These are phyloP conservation scores for Mortierella sp. DNA, from an alignment of 371 early-diverging fungal genomes.

Conservation along the genomic window DNA sequence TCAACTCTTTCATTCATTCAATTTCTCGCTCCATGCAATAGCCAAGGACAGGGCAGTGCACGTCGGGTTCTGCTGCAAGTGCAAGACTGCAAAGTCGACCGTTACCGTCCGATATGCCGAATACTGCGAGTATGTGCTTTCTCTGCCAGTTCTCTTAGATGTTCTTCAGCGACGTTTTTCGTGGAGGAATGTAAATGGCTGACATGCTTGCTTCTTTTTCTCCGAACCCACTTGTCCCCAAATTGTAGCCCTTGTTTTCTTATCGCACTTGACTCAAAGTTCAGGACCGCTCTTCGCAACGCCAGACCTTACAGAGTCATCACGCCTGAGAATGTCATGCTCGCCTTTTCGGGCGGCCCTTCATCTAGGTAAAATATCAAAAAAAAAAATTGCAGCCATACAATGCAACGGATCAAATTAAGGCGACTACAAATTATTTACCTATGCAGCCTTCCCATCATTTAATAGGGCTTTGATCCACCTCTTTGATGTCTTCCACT, in stretches of 20 bases:
- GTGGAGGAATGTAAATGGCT: neutral
- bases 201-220: neutral
- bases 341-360: conserved; percentile 91
- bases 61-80: conserved; percentile 77
- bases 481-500: conserved; percentile 52
- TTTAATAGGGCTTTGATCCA: conserved; percentile 41
- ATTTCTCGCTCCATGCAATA: neutral
- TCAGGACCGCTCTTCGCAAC: conserved; percentile 72
- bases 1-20: neutral
- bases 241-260: conserved; percentile 70
- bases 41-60: conserved; percentile 52
- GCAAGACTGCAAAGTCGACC: conserved; percentile 76
- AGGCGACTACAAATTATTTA: neutral
- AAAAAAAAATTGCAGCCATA: neutral
- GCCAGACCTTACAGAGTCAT: conserved; percentile 57
- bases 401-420: neutral
- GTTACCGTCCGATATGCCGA: conserved; percentile 78
- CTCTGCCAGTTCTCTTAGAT: neutral
- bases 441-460: neutral
- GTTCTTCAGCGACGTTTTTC: neutral
- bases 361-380: conserved; percentile 75
- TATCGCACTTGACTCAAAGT: conserved; percentile 74
- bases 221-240: neutral
- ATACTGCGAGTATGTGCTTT: conserved; percentile 78
- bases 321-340: conserved; percentile 65